Evolutionary conservation across 106 monocot species (phyloP).

Genomic region (Dendrobium catenatum): DNA sequence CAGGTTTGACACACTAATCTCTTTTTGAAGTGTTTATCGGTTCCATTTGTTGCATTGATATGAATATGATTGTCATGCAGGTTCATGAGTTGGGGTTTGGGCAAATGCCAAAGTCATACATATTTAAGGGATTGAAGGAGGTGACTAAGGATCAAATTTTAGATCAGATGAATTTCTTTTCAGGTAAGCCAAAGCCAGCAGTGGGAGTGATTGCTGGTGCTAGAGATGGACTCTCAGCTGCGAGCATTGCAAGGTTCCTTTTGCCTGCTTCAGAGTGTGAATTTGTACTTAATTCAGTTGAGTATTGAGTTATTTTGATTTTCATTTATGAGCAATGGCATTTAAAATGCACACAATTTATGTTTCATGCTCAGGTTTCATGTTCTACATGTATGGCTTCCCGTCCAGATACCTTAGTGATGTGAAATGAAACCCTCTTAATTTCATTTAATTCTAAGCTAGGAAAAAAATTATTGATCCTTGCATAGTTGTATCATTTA

Average conservation of each 20-base stretch:
- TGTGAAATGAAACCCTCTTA: not conserved
- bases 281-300: constrained; percentile 80
- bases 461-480: not conserved
- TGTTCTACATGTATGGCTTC: not conserved
- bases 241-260: constrained; percentile 86
- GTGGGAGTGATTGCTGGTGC: constrained; percentile 87
- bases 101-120: constrained; percentile 73
- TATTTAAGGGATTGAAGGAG: constrained; percentile 91
- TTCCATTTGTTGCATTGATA: not conserved
- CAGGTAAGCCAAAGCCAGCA: constrained; percentile 51
- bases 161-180: constrained; percentile 86
- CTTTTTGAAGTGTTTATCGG: not conserved
- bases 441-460: not conserved
- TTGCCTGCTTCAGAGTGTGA: constrained; percentile 84
- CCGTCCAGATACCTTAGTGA: not conserved
- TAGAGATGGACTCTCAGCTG: constrained; percentile 79
- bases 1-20: constrained; percentile 38
- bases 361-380: not conserved
- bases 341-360: not conserved
- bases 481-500: not conserved
- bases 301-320: constrained; percentile 12
- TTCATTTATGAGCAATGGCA: not conserved
- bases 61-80: constrained; percentile 28
- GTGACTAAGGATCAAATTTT: constrained; percentile 85
- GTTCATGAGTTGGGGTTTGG: constrained; percentile 94